Percentiles rank a stretch among this genome's conserved stretches.
phyloP scores from a whole-genome alignment of 768 basidiomycete genomes.

The Tulasnella sp. region DNA sequence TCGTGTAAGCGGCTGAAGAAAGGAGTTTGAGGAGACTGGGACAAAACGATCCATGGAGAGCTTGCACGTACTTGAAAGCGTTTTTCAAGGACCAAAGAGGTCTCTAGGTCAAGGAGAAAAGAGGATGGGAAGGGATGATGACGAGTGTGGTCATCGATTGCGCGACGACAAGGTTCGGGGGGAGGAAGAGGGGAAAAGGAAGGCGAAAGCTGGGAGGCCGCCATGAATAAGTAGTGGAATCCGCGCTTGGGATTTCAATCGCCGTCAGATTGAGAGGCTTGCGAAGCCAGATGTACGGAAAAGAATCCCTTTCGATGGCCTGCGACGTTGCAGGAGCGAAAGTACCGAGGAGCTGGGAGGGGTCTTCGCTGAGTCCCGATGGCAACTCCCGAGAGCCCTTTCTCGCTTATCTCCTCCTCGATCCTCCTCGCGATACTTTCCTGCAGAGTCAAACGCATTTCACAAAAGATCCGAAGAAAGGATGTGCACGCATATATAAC shows the following conservation, averaged over 20 bases:
- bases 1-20: neutral
- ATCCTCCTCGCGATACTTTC: constrained; percentile 13
- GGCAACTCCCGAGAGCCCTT: constrained; percentile 13
- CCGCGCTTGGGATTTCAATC: constrained; percentile 11
- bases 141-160: constrained; percentile 15
- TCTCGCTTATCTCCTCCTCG: constrained; percentile 2
- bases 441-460: neutral
- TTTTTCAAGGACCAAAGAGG: neutral
- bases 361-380: constrained; percentile 10
- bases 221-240: constrained; percentile 7
- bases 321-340: constrained; percentile 11
- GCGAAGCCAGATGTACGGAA: constrained; percentile 17
- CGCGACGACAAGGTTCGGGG: constrained; percentile 20
- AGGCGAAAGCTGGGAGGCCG: neutral
- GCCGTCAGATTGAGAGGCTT: constrained; percentile 17
- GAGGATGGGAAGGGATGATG: constrained; percentile 2
- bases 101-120: neutral
- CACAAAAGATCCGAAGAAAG: constrained; percentile 15
- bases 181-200: neutral
- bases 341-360: constrained; percentile 6
- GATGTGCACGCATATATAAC: constrained; percentile 20
- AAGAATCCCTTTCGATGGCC: constrained; percentile 15
- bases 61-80: neutral
- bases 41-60: neutral
- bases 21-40: constrained; percentile 2